Base-by-base conservation (phyloP, 2,329 filamentous ascomycete species). In the Drechmeria coniospora region DNA sequence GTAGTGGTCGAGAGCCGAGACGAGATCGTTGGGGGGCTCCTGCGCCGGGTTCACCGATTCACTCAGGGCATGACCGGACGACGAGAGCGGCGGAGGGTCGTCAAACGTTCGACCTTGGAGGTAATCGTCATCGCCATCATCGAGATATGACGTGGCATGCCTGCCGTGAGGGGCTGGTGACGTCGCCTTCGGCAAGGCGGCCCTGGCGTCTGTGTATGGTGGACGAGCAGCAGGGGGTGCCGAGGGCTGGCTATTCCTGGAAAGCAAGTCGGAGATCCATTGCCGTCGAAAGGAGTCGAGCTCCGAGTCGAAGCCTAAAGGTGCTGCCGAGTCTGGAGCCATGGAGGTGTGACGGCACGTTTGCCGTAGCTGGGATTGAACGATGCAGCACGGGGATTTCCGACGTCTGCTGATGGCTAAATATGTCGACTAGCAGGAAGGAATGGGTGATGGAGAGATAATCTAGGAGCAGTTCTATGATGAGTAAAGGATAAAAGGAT, bases 1-100 rank as follows among this genome's bases (percentile, higher is more conserved):
- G 44, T 90, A 95, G 50, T 93, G 81, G 42, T 95, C 90, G 11
- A 98, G 56, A 1, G 90, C 90, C 8, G 86, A 80, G 14, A 62
- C 59, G 4, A 79, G 79, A 40, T 78, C 53, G 31, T 39, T 49
- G 8, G 50, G 43, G 16, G 13, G 40, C 23, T 10, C 32, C 29
- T 24, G 29, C 30, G 31, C 11, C 30, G 29, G 15, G 21, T 25
- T 29, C 8, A 22, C 27, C 6, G 34, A n/a, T 6, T 30, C 35
- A n/a, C 37, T 36, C 3, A 39, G 16, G 5, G 41, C 34, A 14
- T 36, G 30, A 4, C 34, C 37, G 7, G 28, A 15, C 6, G 32
- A 25, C 28, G 26, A 27, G n/a, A 30, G 11, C 21, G 20, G 19
- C 19, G 19, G 27, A 4, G 27, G 25, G 7, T 34, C 32, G 33